Percentiles rank a stretch among this genome's conserved stretches.
Conservation (phyloP, 345 rosid genomes). For the Cochlearia excelsa region DNA sequence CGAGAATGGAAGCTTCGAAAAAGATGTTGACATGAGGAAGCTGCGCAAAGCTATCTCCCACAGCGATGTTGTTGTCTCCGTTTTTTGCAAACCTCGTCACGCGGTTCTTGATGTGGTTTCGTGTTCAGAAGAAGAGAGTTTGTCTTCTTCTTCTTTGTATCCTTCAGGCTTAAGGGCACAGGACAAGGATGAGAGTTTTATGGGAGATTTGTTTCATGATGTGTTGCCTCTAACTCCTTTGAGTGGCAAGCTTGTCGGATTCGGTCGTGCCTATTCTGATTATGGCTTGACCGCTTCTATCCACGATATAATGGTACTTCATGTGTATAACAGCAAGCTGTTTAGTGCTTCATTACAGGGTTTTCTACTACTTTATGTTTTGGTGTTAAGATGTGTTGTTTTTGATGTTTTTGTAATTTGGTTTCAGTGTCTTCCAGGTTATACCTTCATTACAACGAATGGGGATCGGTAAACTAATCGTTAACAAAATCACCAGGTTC, state of each 20-base stretch:
- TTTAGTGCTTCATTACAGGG: conserved; percentile 10
- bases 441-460: conserved; percentile 58
- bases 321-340: conserved; percentile 2
- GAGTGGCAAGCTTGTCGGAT: conserved; percentile 62
- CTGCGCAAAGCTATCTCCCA: conserved; percentile 60
- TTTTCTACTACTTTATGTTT: not conserved
- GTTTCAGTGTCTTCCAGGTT: conserved; percentile 64
- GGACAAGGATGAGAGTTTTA: conserved; percentile 33
- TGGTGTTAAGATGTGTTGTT: conserved; percentile 26
- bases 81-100: conserved; percentile 53
- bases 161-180: conserved; percentile 12
- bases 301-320: conserved; percentile 65
- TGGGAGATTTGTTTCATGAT: conserved; percentile 43
- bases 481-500: conserved; percentile 68
- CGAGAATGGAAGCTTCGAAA: conserved; percentile 33
- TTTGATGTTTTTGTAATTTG: conserved; percentile 27
- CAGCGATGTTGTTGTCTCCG: conserved; percentile 65
- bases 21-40: conserved; percentile 50
- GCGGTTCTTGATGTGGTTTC: not conserved
- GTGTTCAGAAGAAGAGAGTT: conserved; percentile 16
- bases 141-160: conserved; percentile 24
- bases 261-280: conserved; percentile 87
- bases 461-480: conserved; percentile 81
- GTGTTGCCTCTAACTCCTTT: conserved; percentile 51
- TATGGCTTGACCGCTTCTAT: conserved; percentile 79